Base-by-base conservation (phyloP, 768 basidiomycete species). In the Mycena latifolia region DNA sequence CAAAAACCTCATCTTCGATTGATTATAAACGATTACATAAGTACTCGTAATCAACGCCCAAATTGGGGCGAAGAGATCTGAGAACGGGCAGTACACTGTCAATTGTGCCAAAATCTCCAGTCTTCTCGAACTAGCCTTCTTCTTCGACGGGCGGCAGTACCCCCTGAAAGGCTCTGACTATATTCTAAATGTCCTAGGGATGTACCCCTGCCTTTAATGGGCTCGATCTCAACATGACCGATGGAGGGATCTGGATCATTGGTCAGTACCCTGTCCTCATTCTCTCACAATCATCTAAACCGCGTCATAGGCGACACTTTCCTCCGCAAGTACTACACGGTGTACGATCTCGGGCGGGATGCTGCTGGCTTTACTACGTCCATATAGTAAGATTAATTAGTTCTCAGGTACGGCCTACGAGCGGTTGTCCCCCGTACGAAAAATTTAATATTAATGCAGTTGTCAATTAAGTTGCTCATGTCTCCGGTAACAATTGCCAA, bases 81-180 rank as follows among this genome's bases (percentile, higher is more conserved):
- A 96, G 96, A 98, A 93, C 75, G 98, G 97, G 43, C 97, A 98
- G 79, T 98, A 97, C 76, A 89, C 88, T 27, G 84, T 99, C 66
- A 94, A 96, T 69, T 99, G 98, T 77, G 80, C 88, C 65, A 95
- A 88, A 74, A 90, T 99, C 67, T 83, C 93, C n/a, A 76, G 74
- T 28, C 88, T 99, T 41, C 98, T 98, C 14, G 90, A 93, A 3
- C 84, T 99, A 58, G 80, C 91, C 12, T 91, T 99, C 84, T 86
- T 82, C 79, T 96, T 99, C 70, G 86, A 84, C 65, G 94, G 93
- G 76, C 88, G 91, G 76, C 78, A 87, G 2, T 98, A 93, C 81
- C 80, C 90, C 2, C 81, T 99, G 73, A 88, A 90, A 78, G 92
- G 90, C 35, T 84, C 82, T 5, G 97, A 99, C 77, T 99, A 99